Base-by-base conservation (phyloP, 352 stramenopile species). In the Globisporangium takayamanum region DNA sequence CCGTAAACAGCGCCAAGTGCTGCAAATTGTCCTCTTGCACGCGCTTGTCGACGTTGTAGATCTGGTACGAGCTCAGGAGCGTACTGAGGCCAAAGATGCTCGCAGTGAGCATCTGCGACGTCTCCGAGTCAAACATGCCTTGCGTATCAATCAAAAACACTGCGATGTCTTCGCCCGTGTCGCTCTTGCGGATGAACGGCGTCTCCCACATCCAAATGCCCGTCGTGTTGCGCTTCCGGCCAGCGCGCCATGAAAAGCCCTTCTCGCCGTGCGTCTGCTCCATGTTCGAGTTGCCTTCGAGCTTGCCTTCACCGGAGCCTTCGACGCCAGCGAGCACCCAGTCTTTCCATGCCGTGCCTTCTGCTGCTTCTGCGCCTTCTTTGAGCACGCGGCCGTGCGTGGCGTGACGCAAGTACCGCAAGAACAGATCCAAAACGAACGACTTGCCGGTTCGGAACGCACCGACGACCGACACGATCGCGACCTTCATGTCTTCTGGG, bases 161-260 rank as follows among this genome's bases (percentile, higher is more conserved):
- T 1, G 96, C 96, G 47, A 99, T 87, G 52, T 91, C 80, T 63
- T 95, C 85, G 46, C 82, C 84, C 22, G 74, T 80, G 26, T 78
- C 67, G 54, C 87, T 91, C 64, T 97, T 91, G 51, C 88, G 88
- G 67, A 99, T 87, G 68, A 99, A 99, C 8, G 96, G 96, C 61
- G 98, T 90, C 72, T 92, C 97, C 97, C 97, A 99, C 86, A 99
- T 98, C 96, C 96, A 99, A 65, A 99, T 99, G 53, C 97, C 97
- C 26, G 96, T 99, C 18, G 97, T 99, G 74, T 99, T 98, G 42
- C 97, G 84, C 59, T 99, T 97, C 51, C 84, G 81, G 11, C 97
- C 97, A 14, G 94, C 96, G 25, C 94, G 69, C 97, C 97, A 99
- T 59, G 95, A 93, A 66, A 99, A 99, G 0, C 92, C 88, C 42